A percentile compares a stretch with the other conserved stretches of the same genome.
These are phyloP conservation scores for Sclerotinia borealis DNA, from an alignment of 2,329 filamentous ascomycete genomes.

Conservation along the genomic window DNA sequence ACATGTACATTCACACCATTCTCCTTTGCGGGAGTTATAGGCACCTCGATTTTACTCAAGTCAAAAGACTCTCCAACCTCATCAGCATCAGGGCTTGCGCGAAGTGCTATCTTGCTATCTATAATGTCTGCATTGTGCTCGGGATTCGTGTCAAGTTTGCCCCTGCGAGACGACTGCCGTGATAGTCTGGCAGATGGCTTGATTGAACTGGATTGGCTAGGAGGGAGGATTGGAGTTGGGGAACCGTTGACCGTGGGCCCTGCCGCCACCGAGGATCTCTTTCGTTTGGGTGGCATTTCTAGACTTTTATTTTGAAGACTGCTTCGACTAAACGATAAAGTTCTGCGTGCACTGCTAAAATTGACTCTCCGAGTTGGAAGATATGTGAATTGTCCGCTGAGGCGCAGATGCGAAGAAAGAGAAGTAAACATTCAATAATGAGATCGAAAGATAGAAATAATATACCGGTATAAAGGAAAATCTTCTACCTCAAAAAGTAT, in stretches of 20 bases:
- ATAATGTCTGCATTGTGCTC: conserved; percentile 29
- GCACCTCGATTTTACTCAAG: conserved; percentile 15
- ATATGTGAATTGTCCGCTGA: not conserved
- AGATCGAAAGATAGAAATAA: not conserved
- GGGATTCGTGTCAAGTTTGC: conserved; percentile 28
- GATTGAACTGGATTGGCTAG: not conserved
- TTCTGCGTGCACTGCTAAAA: not conserved
- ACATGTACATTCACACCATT: conserved; percentile 12
- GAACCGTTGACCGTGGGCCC: not conserved
- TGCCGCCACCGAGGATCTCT: conserved; percentile 23
- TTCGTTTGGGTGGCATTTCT: conserved; percentile 29
- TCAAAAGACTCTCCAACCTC: conserved; percentile 27
- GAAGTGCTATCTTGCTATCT: conserved; percentile 29
- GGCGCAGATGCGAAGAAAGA: not conserved
- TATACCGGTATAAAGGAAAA: not conserved
- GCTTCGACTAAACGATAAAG: not conserved
- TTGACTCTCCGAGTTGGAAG: not conserved
- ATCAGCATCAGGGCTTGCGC: conserved; percentile 31
- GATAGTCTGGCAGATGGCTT: conserved; percentile 17
- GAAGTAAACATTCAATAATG: conserved; percentile 8
- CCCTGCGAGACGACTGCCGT: conserved; percentile 21
- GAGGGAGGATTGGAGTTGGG: conserved; percentile 15
- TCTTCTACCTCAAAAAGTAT: not conserved
- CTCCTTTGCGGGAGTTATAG: conserved; percentile 8
- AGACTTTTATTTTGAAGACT: not conserved